phyloP scores from a whole-genome alignment of 2,329 filamentous ascomycete genomes.

The Pleoardoris graminearum region DNA sequence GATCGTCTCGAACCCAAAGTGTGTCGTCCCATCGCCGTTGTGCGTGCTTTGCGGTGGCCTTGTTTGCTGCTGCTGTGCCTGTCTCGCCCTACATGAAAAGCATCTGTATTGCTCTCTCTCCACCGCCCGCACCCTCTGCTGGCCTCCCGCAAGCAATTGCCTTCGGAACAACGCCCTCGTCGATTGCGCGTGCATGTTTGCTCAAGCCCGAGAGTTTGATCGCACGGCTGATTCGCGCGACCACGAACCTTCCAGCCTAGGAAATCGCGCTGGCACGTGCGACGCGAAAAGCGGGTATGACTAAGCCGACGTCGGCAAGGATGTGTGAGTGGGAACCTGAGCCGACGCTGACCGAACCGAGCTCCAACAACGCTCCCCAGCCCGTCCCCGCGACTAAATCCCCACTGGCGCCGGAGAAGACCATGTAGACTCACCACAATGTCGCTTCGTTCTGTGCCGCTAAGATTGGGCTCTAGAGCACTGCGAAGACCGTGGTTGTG shows the following conservation, averaged over 20 bases:
- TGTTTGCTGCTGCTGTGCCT: slow-evolving; percentile 44
- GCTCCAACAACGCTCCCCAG: slow-evolving; percentile 26
- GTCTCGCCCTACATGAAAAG: slow-evolving; percentile 55
- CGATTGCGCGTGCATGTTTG: slow-evolving; percentile 33
- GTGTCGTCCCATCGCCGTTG: slow-evolving; percentile 65
- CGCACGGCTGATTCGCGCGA: not conserved
- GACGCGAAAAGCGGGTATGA: slow-evolving; percentile 16
- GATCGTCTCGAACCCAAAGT: slow-evolving; percentile 89
- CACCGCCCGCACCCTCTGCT: slow-evolving; percentile 15
- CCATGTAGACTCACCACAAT: slow-evolving; percentile 35
- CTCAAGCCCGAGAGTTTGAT: slow-evolving; percentile 13
- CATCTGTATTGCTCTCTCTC: slow-evolving; percentile 48
- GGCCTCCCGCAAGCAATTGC: slow-evolving; percentile 34
- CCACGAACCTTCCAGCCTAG: slow-evolving; percentile 25
- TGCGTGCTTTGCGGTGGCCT: slow-evolving; percentile 44
- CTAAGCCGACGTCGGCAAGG: slow-evolving; percentile 14
- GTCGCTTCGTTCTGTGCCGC: slow-evolving; percentile 39
- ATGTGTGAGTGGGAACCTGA: no score
- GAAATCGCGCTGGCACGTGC: slow-evolving; percentile 35
- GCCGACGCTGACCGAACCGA: slow-evolving; percentile 40
- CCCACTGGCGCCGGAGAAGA: slow-evolving; percentile 16
- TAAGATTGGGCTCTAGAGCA: slow-evolving; percentile 27
- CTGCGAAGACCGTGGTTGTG: slow-evolving; percentile 16
- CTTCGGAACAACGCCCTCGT: slow-evolving; percentile 31
- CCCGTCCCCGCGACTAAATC: slow-evolving; percentile 25